A percentile compares a stretch with the other conserved stretches of the same genome.
Evolutionary conservation across 441 rosid genomes (phyloP).

Genomic region (Euphorbia schlechtendalii): DNA sequence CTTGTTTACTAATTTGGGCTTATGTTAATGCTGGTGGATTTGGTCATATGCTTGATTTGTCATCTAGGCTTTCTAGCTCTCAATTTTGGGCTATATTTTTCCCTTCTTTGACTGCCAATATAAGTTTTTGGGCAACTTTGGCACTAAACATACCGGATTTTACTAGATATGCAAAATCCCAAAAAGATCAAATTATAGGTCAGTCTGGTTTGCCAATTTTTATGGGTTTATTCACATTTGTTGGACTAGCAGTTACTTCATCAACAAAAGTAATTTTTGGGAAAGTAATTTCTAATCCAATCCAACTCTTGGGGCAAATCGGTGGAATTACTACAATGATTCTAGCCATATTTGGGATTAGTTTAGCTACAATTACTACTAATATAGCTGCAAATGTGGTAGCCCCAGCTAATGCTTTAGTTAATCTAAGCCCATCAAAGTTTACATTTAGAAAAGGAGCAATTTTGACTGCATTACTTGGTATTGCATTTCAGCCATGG

Average conservation of each 20-base stretch:
- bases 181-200: constrained; percentile 69
- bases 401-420: constrained; percentile 84
- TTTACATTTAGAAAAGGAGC: constrained; percentile 81
- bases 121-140: constrained; percentile 91
- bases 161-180: constrained; percentile 67
- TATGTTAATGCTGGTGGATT: constrained; percentile 75
- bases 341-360: constrained; percentile 63
- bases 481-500: constrained; percentile 86
- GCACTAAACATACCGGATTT: constrained; percentile 91
- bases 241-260: constrained; percentile 74
- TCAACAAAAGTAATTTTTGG: constrained; percentile 77
- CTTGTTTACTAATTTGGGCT: constrained; percentile 65
- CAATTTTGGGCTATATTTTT: constrained; percentile 83
- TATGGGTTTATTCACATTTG: constrained; percentile 85
- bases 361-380: constrained; percentile 74
- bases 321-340: constrained; percentile 58
- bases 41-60: constrained; percentile 56
- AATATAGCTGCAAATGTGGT: constrained; percentile 89
- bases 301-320: constrained; percentile 59
- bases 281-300: constrained; percentile 68
- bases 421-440: constrained; percentile 65
- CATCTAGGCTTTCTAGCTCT: constrained; percentile 52
- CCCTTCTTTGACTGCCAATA: constrained; percentile 87
- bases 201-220: constrained; percentile 79
- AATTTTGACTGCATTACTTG: constrained; percentile 60